Percentiles rank a stretch among this genome's conserved stretches.
phyloP scores from a whole-genome alignment of 1,284 basidiomycete genomes.

The Pulveroboletus sp. region DNA sequence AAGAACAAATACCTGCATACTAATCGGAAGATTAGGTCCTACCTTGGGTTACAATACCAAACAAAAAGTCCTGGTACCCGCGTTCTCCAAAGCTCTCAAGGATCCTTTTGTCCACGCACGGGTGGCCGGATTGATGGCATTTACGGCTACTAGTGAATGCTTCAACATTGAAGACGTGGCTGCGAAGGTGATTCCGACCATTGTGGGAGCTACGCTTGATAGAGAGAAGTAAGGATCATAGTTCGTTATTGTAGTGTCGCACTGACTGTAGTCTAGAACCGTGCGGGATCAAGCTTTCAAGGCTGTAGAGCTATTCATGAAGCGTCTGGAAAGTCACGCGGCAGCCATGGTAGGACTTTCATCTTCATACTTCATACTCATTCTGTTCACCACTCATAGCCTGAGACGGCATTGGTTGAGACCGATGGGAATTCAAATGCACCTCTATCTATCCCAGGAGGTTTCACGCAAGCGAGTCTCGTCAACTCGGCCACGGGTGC shows the following conservation, averaged over 20 bases:
- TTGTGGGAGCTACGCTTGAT: conserved; percentile 81
- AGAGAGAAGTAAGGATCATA: conserved; percentile 72
- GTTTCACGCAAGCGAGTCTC: conserved; percentile 53
- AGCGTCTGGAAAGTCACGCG: conserved; percentile 79
- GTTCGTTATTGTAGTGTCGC: not conserved
- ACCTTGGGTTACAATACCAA: conserved; percentile 86
- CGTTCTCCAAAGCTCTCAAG: conserved; percentile 88
- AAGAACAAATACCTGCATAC: conserved; percentile 96
- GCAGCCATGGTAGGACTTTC: conserved; percentile 65
- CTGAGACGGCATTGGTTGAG: conserved; percentile 60
- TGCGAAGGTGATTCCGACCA: conserved; percentile 82
- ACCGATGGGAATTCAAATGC: conserved; percentile 35
- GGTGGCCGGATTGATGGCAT: conserved; percentile 93
- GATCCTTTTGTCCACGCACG: conserved; percentile 93
- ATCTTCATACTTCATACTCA: not conserved
- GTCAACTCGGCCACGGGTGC: conserved; percentile 88
- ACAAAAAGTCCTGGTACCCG: conserved; percentile 93
- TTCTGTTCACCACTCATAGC: conserved; percentile 44
- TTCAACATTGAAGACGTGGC: conserved; percentile 91
- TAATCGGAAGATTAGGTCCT: conserved; percentile 90
- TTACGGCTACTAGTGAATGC: conserved; percentile 93
- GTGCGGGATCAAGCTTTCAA: conserved; percentile 96
- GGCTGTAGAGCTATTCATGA: conserved; percentile 83
- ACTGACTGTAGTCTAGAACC: conserved; percentile 50
- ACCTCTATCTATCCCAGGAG: conserved; percentile 38